These are phyloP conservation scores for Cordyceps tenuipes DNA, from an alignment of 2,329 filamentous ascomycete species.

Conservation along the genomic window DNA sequence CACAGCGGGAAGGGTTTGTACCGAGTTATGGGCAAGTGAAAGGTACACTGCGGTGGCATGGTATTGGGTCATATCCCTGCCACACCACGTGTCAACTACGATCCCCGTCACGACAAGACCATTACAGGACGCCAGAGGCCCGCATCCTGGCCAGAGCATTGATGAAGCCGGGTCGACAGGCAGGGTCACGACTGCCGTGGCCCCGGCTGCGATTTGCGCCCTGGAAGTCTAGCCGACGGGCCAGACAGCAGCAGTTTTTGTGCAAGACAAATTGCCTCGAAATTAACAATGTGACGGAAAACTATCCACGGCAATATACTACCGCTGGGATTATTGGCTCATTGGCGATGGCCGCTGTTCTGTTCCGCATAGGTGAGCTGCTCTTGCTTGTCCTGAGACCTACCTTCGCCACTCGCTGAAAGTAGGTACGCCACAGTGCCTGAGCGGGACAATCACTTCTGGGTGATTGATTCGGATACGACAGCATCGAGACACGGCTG, in stretches of 20 bases:
- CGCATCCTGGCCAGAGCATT: not conserved
- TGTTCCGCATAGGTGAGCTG: not conserved
- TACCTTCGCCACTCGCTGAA: not conserved
- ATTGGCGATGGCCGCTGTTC: not conserved
- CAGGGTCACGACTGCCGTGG: not conserved
- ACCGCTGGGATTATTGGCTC: not conserved
- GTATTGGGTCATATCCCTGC: constrained; percentile 3
- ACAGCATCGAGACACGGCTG: not conserved
- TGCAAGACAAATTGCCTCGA: not conserved
- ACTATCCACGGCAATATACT: not conserved
- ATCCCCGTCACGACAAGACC: constrained; percentile 1
- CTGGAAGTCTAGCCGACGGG: constrained; percentile 6
- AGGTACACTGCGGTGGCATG: not conserved
- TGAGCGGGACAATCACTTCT: constrained; percentile 3
- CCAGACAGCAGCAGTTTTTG: not conserved
- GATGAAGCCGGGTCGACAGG: not conserved
- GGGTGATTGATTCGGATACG: not conserved
- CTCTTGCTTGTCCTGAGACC: not conserved
- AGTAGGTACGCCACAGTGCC: not conserved
- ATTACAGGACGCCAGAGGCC: constrained; percentile 1
- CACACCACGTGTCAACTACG: constrained; percentile 10
- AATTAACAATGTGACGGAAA: constrained; percentile 1
- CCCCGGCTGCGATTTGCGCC: constrained; percentile 11
- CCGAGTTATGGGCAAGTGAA: not conserved
- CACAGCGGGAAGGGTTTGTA: not conserved